Evolutionary conservation across 163 green algal genomes (phyloP).

Genomic region (Volvox carteri): DNA sequence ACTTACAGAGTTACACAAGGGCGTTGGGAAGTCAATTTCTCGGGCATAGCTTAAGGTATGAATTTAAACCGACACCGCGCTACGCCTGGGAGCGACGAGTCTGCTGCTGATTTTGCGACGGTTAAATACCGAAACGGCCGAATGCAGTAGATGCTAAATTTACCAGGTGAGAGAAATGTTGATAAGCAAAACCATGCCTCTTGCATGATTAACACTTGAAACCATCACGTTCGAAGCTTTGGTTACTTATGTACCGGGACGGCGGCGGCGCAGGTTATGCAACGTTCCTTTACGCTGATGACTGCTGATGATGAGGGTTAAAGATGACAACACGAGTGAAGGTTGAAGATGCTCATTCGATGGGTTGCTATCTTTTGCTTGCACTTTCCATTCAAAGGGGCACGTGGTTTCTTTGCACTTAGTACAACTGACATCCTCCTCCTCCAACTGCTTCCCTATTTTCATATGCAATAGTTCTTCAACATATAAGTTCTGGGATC

Average conservation of each 20-base stretch:
- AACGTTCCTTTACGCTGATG: too few relatives aligned
- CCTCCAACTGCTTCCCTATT: neutral
- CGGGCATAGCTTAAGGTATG: too few relatives aligned
- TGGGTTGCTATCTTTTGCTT: neutral
- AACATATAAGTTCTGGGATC: neutral
- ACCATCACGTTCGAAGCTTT: neutral
- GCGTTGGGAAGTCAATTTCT: too few relatives aligned
- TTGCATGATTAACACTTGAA: neutral
- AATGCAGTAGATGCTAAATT: neutral
- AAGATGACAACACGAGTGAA: neutral
- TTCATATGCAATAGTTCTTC: neutral
- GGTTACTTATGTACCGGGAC: neutral
- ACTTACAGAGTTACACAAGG: too few relatives aligned
- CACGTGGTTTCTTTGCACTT: neutral
- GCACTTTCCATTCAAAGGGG: neutral
- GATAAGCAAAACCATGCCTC: too few relatives aligned
- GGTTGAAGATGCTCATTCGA: neutral
- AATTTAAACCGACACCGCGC: too few relatives aligned
- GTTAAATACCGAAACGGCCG: neutral
- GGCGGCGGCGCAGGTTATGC: too few relatives aligned
- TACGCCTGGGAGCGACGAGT: too few relatives aligned
- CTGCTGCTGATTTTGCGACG: neutral
- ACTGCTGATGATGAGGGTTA: too few relatives aligned
- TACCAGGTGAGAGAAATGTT: neutral
- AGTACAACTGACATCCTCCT: constrained; percentile 4